Conservation (phyloP, 257 asterid genomes). For the Plectranthus barbatus region DNA sequence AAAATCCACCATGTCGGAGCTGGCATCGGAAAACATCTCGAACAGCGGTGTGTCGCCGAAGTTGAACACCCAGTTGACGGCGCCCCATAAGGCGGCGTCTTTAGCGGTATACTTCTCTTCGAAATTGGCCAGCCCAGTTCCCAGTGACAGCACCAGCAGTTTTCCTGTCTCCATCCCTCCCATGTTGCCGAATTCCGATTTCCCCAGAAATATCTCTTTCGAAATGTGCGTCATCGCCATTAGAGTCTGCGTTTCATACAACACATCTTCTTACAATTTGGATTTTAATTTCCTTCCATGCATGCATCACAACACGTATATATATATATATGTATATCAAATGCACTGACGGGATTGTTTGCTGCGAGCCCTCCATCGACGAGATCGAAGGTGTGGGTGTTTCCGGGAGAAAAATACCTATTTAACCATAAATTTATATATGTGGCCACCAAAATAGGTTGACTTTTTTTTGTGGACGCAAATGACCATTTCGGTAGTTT, state of each 20-base stretch:
- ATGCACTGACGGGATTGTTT: conserved; percentile 47
- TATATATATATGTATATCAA: no score
- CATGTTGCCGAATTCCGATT: conserved; percentile 25
- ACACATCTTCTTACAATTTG: no score
- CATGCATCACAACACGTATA: no score
- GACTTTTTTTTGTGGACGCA: no score
- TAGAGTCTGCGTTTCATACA: no score
- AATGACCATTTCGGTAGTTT: no score
- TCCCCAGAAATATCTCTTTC: conserved; percentile 35
- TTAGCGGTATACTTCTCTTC: conserved; percentile 37
- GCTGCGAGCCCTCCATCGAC: conserved; percentile 64
- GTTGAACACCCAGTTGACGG: conserved; percentile 38
- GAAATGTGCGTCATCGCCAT: conserved; percentile 40
- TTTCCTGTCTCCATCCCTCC: conserved; percentile 16
- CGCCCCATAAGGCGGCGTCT: conserved; percentile 44
- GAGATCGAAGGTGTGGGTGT: conserved; percentile 37
- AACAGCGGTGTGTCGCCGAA: conserved; percentile 36
- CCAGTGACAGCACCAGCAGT: conserved; percentile 44
- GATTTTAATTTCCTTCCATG: no score
- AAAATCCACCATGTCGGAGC: conserved; percentile 53
- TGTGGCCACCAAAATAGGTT: no score
- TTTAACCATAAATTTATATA: no score
- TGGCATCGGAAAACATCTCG: conserved; percentile 26
- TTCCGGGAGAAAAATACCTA: no score
- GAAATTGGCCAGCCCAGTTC: conserved; percentile 35